phyloP scores from a whole-genome alignment of 768 basidiomycete genomes.

The Psilocybe sp. region DNA sequence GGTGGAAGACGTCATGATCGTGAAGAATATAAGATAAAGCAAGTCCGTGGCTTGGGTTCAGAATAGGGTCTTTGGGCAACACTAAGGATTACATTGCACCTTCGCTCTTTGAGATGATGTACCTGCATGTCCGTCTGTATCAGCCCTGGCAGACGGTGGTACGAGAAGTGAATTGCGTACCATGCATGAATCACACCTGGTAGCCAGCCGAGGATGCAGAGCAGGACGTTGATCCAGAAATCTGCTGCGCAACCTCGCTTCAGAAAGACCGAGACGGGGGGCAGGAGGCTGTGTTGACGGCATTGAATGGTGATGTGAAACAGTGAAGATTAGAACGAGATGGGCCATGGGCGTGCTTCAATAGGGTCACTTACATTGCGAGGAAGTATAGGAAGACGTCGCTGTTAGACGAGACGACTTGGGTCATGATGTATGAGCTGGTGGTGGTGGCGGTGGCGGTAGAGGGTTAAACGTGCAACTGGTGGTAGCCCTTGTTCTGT shows the following conservation, averaged over 20 bases:
- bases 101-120: constrained; percentile 22
- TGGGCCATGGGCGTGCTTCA: too few relatives aligned
- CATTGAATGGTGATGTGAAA: too few relatives aligned
- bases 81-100: constrained; percentile 17
- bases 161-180: constrained; percentile 20
- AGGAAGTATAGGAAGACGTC: constrained; percentile 23
- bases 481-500: too few relatives aligned
- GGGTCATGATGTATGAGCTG: constrained; percentile 8
- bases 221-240: constrained; percentile 25
- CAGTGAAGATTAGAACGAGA: too few relatives aligned
- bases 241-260: constrained; percentile 24
- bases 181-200: constrained; percentile 52
- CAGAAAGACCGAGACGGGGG: constrained; percentile 23
- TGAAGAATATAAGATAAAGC: too few relatives aligned
- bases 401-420: constrained; percentile 17
- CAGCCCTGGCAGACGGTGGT: background rate
- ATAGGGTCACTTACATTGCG: constrained; percentile 17
- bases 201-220: constrained; percentile 44
- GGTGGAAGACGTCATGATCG: too few relatives aligned
- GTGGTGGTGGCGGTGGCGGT: too few relatives aligned
- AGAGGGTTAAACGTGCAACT: too few relatives aligned
- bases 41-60: too few relatives aligned
- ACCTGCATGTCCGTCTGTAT: constrained; percentile 11
- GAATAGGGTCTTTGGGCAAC: too few relatives aligned
- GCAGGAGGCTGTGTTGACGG: constrained; percentile 21